Conservation (phyloP, 1,139 yeast genomes). For the Geotrichum restrictum region DNA sequence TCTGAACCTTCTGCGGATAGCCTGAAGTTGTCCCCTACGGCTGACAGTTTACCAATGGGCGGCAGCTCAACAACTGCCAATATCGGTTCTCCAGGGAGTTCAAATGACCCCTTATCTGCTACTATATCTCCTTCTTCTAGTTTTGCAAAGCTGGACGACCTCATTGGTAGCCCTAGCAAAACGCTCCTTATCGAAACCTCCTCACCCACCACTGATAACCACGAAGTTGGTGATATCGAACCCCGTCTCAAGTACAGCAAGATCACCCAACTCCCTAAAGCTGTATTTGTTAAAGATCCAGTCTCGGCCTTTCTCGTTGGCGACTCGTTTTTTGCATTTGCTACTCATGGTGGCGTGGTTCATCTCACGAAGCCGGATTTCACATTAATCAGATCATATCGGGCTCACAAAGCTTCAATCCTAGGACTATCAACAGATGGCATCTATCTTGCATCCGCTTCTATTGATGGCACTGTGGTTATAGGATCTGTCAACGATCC, state of each 20-base stretch:
- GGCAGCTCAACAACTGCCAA: too few relatives aligned
- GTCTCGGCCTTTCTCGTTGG: conserved; percentile 64
- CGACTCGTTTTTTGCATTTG: conserved; percentile 64
- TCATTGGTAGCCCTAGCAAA: too few relatives aligned
- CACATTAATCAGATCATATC: conserved; percentile 59
- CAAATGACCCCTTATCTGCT: too few relatives aligned
- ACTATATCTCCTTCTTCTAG: too few relatives aligned
- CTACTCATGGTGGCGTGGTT: conserved; percentile 82
- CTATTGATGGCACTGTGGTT: conserved; percentile 89
- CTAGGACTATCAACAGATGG: conserved; percentile 69
- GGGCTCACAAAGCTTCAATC: conserved; percentile 84
- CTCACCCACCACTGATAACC: neutral
- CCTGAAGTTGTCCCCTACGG: too few relatives aligned
- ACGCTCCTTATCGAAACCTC: too few relatives aligned
- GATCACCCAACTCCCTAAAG: conserved; percentile 55
- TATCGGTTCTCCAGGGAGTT: too few relatives aligned
- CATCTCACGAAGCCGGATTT: conserved; percentile 63
- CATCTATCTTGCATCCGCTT: conserved; percentile 70
- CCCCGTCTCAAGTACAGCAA: conserved; percentile 73
- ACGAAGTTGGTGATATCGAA: conserved; percentile 46
- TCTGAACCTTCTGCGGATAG: too few relatives aligned
- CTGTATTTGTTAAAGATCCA: conserved; percentile 51
- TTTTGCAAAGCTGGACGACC: too few relatives aligned
- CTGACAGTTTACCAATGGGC: too few relatives aligned
- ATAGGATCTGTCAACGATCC: conserved; percentile 65